Conservation (phyloP, 2,329 filamentous ascomycete genomes). For the Alternaria triticina region DNA sequence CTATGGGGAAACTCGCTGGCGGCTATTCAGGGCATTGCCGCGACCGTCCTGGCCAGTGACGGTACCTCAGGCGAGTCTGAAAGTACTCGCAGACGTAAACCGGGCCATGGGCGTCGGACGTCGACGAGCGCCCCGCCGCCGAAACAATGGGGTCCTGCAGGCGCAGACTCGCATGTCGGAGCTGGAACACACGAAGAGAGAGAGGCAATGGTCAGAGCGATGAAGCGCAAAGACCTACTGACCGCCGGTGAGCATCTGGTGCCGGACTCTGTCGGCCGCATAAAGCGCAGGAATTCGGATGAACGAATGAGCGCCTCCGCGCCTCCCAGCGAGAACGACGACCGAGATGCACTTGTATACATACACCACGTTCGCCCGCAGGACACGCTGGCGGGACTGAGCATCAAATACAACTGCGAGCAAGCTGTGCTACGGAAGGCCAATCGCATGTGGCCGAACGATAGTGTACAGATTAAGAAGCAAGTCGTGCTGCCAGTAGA, state of each 20-base stretch:
- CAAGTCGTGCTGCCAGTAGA: conserved; percentile 86
- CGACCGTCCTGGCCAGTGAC: conserved; percentile 56
- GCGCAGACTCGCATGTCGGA: conserved; percentile 49
- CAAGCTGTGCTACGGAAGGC: conserved; percentile 82
- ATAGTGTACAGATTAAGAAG: conserved; percentile 84
- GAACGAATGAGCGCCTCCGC: conserved; percentile 59
- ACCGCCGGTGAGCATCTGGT: conserved; percentile 50
- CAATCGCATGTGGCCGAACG: conserved; percentile 94
- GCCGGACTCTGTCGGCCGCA: conserved; percentile 54
- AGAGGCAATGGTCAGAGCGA: conserved; percentile 55
- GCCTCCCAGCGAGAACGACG: conserved; percentile 63
- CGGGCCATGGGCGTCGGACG: conserved; percentile 35
- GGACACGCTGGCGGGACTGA: conserved; percentile 90
- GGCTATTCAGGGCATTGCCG: conserved; percentile 57
- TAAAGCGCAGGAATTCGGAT: conserved; percentile 73
- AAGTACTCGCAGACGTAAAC: conserved; percentile 35
- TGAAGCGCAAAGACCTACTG: conserved; percentile 58
- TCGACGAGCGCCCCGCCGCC: conserved; percentile 49
- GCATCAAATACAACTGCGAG: conserved; percentile 87
- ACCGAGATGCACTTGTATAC: conserved; percentile 83
- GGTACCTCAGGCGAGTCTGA: conserved; percentile 21
- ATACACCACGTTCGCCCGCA: conserved; percentile 81
- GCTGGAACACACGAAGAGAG: conserved; percentile 55
- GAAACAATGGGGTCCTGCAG: conserved; percentile 57
- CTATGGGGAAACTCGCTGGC: conserved; percentile 58